Conservation (phyloP, 2,329 filamentous ascomycete genomes). For the Alternaria dauci region DNA sequence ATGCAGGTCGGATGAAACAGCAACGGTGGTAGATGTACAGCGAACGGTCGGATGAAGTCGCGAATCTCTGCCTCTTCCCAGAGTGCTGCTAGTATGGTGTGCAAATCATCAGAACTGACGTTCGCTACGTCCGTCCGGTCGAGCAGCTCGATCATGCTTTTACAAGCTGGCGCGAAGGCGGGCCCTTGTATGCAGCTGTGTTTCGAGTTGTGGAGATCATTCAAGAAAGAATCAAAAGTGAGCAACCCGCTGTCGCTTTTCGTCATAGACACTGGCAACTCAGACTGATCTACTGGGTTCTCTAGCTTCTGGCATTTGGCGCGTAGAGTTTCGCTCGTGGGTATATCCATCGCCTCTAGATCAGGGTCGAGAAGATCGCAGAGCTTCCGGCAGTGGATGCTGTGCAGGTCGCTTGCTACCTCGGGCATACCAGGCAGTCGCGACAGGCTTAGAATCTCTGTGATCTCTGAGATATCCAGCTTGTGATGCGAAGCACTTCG, state of each 20-base stretch:
- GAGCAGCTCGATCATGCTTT: constrained; percentile 31
- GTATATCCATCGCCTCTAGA: constrained; percentile 9
- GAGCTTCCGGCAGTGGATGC: constrained; percentile 39
- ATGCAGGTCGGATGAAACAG: constrained; percentile 49
- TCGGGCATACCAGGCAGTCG: constrained; percentile 54
- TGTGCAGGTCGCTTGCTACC: constrained; percentile 52
- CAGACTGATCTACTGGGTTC: constrained; percentile 1
- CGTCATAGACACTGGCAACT: not conserved
- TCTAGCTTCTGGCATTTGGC: constrained; percentile 19
- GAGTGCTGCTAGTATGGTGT: constrained; percentile 45
- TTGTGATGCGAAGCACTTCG: not conserved
- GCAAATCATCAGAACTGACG: constrained; percentile 26
- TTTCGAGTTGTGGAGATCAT: constrained; percentile 34
- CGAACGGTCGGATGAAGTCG: constrained; percentile 55
- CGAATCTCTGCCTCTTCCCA: constrained; percentile 60
- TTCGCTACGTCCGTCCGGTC: constrained; percentile 18
- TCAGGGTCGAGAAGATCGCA: constrained; percentile 25
- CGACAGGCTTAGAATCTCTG: constrained; percentile 49
- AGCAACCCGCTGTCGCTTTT: not conserved
- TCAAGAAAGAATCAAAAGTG: constrained; percentile 35
- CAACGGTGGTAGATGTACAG: constrained; percentile 49
- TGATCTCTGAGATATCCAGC: constrained; percentile 30
- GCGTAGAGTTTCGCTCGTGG: constrained; percentile 30
- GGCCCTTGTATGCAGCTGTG: constrained; percentile 44
- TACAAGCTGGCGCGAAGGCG: constrained; percentile 39